Percentiles rank a stretch among this genome's conserved stretches.
phyloP scores from a whole-genome alignment of 352 stramenopile genomes.

The Saprolegnia diclina region DNA sequence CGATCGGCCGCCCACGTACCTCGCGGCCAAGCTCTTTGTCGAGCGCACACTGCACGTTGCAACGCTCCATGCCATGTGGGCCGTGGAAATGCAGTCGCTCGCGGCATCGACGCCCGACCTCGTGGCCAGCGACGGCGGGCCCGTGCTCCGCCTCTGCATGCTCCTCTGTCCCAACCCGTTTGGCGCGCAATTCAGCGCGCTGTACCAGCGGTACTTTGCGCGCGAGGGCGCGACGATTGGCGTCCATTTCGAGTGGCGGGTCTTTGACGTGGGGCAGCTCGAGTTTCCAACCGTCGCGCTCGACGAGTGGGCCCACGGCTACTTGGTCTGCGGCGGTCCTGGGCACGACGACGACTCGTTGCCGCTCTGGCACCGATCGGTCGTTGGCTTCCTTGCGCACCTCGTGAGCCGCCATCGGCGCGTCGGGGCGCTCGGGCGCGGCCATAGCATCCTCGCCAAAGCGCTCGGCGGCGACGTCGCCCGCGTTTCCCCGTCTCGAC shows the following conservation, averaged over 20 bases:
- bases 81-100: conserved; percentile 17
- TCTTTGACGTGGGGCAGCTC: conserved; percentile 18
- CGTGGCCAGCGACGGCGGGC: neutral
- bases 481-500: neutral
- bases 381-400: neutral
- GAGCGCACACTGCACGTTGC: neutral
- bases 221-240: neutral
- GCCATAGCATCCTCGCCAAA: conserved; percentile 9
- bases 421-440: conserved; percentile 13
- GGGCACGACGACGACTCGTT: neutral
- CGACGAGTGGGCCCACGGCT: conserved; percentile 10
- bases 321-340: conserved; percentile 17
- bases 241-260: conserved; percentile 14
- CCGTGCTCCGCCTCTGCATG: conserved; percentile 21
- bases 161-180: conserved; percentile 23
- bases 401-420: neutral
- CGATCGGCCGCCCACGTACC: neutral
- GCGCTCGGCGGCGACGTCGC: conserved; percentile 14
- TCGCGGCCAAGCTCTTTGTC: conserved; percentile 4
- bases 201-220: conserved; percentile 25
- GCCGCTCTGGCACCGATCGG: neutral
- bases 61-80: conserved; percentile 8
- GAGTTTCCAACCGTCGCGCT: conserved; percentile 20
- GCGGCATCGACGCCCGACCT: neutral
- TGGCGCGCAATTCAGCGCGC: conserved; percentile 10